A percentile compares a stretch with the other conserved stretches of the same genome.
Evolutionary conservation across 768 basidiomycete genomes (phyloP).

Genomic region (Coprinellus aureogranulatus): DNA sequence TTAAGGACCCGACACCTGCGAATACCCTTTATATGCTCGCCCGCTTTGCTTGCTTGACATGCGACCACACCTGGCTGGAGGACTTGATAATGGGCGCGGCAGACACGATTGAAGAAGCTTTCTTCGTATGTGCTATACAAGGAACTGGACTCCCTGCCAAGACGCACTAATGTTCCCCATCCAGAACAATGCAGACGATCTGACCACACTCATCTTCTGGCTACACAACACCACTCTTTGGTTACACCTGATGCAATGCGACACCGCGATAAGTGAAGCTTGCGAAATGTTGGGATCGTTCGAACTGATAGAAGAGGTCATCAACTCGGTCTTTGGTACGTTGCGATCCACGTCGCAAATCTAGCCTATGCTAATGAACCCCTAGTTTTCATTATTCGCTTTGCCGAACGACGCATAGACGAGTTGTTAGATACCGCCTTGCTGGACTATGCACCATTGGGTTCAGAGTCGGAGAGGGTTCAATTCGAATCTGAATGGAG

Average conservation of each 20-base stretch:
- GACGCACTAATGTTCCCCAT: slow-evolving; percentile 9
- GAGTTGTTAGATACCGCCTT: slow-evolving; percentile 77
- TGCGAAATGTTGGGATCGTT: slow-evolving; percentile 86
- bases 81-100: slow-evolving; percentile 89
- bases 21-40: slow-evolving; percentile 88
- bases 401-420: slow-evolving; percentile 87
- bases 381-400: slow-evolving; percentile 91
- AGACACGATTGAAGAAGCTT: slow-evolving; percentile 86
- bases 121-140: slow-evolving; percentile 67
- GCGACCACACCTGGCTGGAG: slow-evolving; percentile 89
- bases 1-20: slow-evolving; percentile 81
- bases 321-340: slow-evolving; percentile 92
- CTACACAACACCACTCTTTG: slow-evolving; percentile 87
- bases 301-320: slow-evolving; percentile 83
- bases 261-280: slow-evolving; percentile 70
- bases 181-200: slow-evolving; percentile 80
- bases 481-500: slow-evolving; percentile 98
- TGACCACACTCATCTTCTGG: slow-evolving; percentile 90
- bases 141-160: background rate
- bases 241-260: slow-evolving; percentile 88
- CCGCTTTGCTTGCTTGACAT: slow-evolving; percentile 89
- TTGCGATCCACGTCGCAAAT: too few relatives aligned
- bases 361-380: too few relatives aligned
- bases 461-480: slow-evolving; percentile 74
- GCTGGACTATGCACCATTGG: slow-evolving; percentile 78